Conservation (phyloP, 257 asterid species). For the Nicotiana sylvestris region DNA sequence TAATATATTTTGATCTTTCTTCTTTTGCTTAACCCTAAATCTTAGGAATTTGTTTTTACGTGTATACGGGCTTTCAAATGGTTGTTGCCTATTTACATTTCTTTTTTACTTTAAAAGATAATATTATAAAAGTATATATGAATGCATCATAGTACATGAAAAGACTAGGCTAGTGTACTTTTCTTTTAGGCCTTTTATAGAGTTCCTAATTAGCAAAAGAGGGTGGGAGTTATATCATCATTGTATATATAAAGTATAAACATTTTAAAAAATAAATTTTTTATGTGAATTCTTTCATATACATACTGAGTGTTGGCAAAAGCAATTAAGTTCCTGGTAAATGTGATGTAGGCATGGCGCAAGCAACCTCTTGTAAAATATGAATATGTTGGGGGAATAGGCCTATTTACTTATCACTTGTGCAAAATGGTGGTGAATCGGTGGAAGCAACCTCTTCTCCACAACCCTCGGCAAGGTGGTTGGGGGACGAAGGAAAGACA, state of each 20-base stretch:
- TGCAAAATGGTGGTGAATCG: slow-evolving; percentile 3
- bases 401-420: neutral
- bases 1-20: neutral
- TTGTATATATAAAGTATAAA: too few relatives aligned
- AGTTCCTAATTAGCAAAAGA: too few relatives aligned
- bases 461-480: neutral
- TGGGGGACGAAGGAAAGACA: slow-evolving; percentile 6
- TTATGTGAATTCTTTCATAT: too few relatives aligned
- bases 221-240: too few relatives aligned
- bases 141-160: too few relatives aligned
- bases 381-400: neutral
- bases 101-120: neutral
- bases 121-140: too few relatives aligned
- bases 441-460: slow-evolving; percentile 13
- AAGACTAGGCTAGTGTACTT: too few relatives aligned
- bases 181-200: too few relatives aligned
- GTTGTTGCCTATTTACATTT: neutral
- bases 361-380: neutral
- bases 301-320: too few relatives aligned
- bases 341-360: neutral
- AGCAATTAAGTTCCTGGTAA: too few relatives aligned
- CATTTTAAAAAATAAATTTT: too few relatives aligned
- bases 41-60: neutral
- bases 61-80: neutral
- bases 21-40: neutral